Percentiles rank a stretch among this genome's conserved stretches.
Evolutionary conservation across 2,329 filamentous ascomycete genomes (phyloP).

Genomic region (Ophiocordyceps unilateralis): DNA sequence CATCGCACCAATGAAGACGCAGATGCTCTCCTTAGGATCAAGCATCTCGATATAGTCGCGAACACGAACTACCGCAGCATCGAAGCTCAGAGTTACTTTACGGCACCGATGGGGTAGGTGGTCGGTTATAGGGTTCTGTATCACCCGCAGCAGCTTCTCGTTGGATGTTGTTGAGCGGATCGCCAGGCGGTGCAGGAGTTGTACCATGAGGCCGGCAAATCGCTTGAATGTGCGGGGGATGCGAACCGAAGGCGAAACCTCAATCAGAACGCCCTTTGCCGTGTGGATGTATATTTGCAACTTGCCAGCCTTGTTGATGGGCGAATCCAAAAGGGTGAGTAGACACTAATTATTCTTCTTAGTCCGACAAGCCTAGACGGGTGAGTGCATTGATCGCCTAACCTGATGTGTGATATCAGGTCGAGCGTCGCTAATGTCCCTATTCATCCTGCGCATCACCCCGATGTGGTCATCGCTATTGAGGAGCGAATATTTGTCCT

Average conservation of each 20-base stretch:
- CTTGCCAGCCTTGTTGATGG: conserved; percentile 94
- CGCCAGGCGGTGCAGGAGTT: conserved; percentile 84
- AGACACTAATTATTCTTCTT: conserved; percentile 56
- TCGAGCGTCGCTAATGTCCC: conserved; percentile 92
- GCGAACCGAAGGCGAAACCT: conserved; percentile 93
- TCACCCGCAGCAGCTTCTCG: conserved; percentile 93
- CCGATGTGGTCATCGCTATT: conserved; percentile 99
- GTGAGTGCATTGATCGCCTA: neutral
- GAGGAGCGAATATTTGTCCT: conserved; percentile 92
- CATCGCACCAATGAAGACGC: conserved; percentile 97
- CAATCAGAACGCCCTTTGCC: conserved; percentile 89
- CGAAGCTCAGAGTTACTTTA: conserved; percentile 92
- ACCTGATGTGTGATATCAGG: conserved; percentile 99
- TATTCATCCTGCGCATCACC: conserved; percentile 98
- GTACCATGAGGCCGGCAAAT: conserved; percentile 96
- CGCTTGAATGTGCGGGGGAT: conserved; percentile 98
- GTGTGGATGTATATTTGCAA: conserved; percentile 98
- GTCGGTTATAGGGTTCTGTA: conserved; percentile 95
- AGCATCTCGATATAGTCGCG: conserved; percentile 76
- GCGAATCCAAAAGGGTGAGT: conserved; percentile 89
- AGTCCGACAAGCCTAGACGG: conserved; percentile 11
- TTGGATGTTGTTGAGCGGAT: conserved; percentile 94
- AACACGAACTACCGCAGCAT: conserved; percentile 71
- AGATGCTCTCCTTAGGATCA: conserved; percentile 75
- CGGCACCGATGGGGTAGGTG: conserved; percentile 93